phyloP scores from a whole-genome alignment of 108 stramenopile genomes.

The Cyclotella distinguenda region DNA sequence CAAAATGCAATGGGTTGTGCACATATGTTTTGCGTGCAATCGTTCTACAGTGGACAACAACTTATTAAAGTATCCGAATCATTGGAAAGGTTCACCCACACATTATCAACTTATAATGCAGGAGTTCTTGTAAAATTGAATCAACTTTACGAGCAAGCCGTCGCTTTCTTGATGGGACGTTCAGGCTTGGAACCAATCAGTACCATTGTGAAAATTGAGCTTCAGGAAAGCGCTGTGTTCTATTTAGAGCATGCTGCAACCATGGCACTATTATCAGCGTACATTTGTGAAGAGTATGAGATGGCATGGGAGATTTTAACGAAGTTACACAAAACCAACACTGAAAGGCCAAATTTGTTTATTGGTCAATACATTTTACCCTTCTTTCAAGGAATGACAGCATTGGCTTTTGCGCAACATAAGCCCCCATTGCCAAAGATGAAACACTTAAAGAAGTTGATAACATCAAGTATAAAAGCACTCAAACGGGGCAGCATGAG shows the following conservation, averaged over 20 bases:
- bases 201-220: no score
- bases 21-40: background rate
- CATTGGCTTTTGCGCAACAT: background rate
- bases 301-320: background rate
- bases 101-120: background rate
- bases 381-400: conserved; percentile 15
- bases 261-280: background rate
- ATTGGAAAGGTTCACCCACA: background rate
- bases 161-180: background rate
- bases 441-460: background rate
- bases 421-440: background rate
- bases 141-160: background rate
- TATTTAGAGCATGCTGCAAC: background rate
- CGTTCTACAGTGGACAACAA: conserved; percentile 1
- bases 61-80: background rate
- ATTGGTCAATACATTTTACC: background rate
- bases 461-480: background rate
- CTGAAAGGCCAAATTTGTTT: background rate
- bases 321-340: background rate
- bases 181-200: no score
- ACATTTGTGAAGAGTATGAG: background rate
- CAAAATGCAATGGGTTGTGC: background rate
- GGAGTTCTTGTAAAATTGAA: background rate
- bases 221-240: no score
- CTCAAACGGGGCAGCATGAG: background rate